Base-by-base conservation (phyloP, 768 basidiomycete genomes). In the Chlorophyllum brunneum region DNA sequence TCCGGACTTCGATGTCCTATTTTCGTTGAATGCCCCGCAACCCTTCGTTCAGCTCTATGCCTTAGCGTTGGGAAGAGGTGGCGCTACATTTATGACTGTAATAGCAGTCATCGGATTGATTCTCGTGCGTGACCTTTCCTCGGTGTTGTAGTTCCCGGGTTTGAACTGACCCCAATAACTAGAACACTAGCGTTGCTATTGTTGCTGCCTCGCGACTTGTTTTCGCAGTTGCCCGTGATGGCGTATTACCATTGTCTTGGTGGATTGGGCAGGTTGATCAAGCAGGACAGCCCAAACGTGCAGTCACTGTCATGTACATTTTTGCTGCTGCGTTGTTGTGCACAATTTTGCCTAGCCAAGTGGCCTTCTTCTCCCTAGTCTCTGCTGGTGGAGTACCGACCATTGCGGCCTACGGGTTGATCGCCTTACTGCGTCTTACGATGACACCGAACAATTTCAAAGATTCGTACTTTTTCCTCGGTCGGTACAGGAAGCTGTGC, bases 141-240 rank as follows among this genome's bases (percentile, higher is more conserved):
- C 31, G n/a, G 37, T 5, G 20, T 33, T 31, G 22, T 20, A 24
- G 29, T 31, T 42, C 39, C 41, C 5, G 20, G 16, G 26, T 15
- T 43, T 42, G 10, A 16, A 27, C 40, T 52, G 1, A 49, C 27
- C 46, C 40, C 27, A 54, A 49, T 33, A 23, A 20, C 40, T 59
- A 92, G 88, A 94, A 89, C 65, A 92, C 92, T 1, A 91, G 86
- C 57, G 80, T 95, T 38, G 82, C 89, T 15, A 83, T 95, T 51
- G 90, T 95, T 16, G 93, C 94, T 1, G 82, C 92, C 10, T 94
- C 92, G 10, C 82, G 93, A 3, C 78, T 97, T 23, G 78, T 97
- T 34, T 97, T 89, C 61, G 94, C 93, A 7, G 88, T 97, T 39
- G 93, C 93, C n/a, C 85, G 94, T 48, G 94, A 97, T 59, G 93